Evolutionary conservation across 805 yeast genomes (phyloP).

Genomic region (Wickerhamiella dianesei): DNA sequence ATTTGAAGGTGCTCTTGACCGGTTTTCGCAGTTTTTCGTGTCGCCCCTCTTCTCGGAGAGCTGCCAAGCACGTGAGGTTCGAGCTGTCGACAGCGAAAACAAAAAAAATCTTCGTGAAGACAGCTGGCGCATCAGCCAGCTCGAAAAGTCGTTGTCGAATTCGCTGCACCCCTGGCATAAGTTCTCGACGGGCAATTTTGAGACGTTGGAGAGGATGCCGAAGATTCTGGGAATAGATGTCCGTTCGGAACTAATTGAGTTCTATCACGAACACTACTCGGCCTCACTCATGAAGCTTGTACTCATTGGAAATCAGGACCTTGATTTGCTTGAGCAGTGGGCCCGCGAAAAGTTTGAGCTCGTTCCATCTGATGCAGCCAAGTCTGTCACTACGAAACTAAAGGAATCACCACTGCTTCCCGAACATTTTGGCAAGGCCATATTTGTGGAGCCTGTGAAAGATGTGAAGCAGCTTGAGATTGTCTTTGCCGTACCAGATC

Average conservation of each 20-base stretch:
- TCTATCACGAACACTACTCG: slow-evolving; percentile 60
- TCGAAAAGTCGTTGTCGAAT: slow-evolving; percentile 63
- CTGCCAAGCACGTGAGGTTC: slow-evolving; percentile 82
- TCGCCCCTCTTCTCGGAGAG: slow-evolving; percentile 58
- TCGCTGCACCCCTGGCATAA: slow-evolving; percentile 70
- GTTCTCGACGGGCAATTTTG: slow-evolving; percentile 78
- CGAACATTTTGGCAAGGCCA: slow-evolving; percentile 38
- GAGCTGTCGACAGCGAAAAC: slow-evolving; percentile 92
- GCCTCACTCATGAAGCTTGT: slow-evolving; percentile 82
- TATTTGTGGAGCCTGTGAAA: slow-evolving; percentile 70
- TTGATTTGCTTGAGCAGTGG: slow-evolving; percentile 62
- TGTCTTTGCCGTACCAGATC: slow-evolving; percentile 64
- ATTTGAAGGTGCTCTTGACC: slow-evolving; percentile 75
- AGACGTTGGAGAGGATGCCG: slow-evolving; percentile 62
- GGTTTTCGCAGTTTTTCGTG: slow-evolving; percentile 87
- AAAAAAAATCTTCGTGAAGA: slow-evolving; percentile 88
- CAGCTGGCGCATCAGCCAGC: slow-evolving; percentile 74
- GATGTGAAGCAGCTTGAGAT: slow-evolving; percentile 56
- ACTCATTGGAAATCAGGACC: slow-evolving; percentile 67
- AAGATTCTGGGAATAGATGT: slow-evolving; percentile 48
- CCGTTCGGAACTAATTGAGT: slow-evolving; percentile 65
- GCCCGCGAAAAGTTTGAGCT: slow-evolving; percentile 49
- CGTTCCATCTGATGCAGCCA: slow-evolving; percentile 36
- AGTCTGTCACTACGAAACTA: slow-evolving; percentile 22
- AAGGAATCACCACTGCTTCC: slow-evolving; percentile 36